Evolutionary conservation across 768 basidiomycete species (phyloP).

Genomic region (Lactarius hengduanensis): DNA sequence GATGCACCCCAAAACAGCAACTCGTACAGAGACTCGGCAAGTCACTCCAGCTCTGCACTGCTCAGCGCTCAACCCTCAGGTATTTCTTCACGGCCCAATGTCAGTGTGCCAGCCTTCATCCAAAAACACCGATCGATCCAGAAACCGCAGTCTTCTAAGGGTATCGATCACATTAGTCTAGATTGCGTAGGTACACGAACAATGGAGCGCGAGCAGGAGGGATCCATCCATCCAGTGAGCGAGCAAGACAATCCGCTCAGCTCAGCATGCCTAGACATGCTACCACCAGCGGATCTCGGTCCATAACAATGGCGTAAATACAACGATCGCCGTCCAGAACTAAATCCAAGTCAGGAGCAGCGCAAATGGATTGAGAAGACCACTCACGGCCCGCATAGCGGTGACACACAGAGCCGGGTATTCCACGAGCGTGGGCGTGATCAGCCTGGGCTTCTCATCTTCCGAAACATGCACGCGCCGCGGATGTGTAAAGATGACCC

Average conservation of each 20-base stretch:
- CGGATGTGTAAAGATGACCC: conserved; percentile 76
- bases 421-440: conserved; percentile 49
- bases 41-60: too few relatives aligned
- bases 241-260: not conserved
- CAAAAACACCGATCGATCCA: too few relatives aligned
- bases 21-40: too few relatives aligned
- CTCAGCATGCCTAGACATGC: not conserved
- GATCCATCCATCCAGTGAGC: not conserved
- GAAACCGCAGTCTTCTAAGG: not conserved
- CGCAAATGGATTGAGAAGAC: not conserved
- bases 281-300: conserved; percentile 78
- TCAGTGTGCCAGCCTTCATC: too few relatives aligned
- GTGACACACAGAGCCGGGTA: conserved; percentile 68
- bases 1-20: too few relatives aligned
- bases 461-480: conserved; percentile 38
- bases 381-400: conserved; percentile 62
- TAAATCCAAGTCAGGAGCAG: conserved; percentile 33
- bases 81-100: too few relatives aligned
- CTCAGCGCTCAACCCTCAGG: too few relatives aligned
- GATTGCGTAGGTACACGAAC: not conserved
- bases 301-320: conserved; percentile 87
- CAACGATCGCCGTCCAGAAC: conserved; percentile 91
- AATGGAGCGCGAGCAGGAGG: not conserved
- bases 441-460: conserved; percentile 41
- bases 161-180: conserved; percentile 2